Evolutionary conservation across 495 filamentous ascomycete species (phyloP), one percentile per base, ranked within the genome.

Genomic region (Xylaria cubensis): DNA sequence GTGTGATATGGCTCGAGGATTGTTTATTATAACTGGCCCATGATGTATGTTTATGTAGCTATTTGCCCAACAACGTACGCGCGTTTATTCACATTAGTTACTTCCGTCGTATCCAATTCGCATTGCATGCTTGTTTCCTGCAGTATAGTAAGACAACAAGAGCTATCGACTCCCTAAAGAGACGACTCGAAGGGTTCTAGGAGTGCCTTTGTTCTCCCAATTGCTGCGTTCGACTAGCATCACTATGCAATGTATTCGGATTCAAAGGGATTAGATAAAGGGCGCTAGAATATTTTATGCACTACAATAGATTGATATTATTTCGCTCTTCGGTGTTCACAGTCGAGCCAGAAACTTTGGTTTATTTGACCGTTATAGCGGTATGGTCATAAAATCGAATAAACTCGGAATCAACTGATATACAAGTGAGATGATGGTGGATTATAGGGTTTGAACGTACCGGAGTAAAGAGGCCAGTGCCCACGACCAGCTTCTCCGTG

Each of bases 21-120:
- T 63, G 68, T 70, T 70, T 71, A 42, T 36, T 44, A 8, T 39
- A 2, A n/a, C n/a, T 56, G 34, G 48, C n/a, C 46, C 50, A 56
- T 56, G 29, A 21, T 44, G 46, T 26, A 32, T 50, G 32, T 42
- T 34, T 39, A 48, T 48, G 13, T 44, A 34, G 21, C 4, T 41
- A n/a, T 32, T 71, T 64, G 69, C 58, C 42, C 3, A 24, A 70
- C 58, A 36, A 24, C 41, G 17, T 53, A 70, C 21, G n/a, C 29
- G 46, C 13, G 32, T 19, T 51, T 1, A 12, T 56, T 21, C 44
- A 50, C 34, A 36, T 46, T 36, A 26, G 7, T 26, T 44, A 48
- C 4, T 44, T 29, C 9, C 29, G 34, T 46, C 15, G 41, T 26
- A 46, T 26, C 26, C 48, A 17, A 17, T 26, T 21, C 41, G 15